Evolutionary conservation across 2,329 filamentous ascomycete genomes (phyloP).

Genomic region (Fusarium secorum): DNA sequence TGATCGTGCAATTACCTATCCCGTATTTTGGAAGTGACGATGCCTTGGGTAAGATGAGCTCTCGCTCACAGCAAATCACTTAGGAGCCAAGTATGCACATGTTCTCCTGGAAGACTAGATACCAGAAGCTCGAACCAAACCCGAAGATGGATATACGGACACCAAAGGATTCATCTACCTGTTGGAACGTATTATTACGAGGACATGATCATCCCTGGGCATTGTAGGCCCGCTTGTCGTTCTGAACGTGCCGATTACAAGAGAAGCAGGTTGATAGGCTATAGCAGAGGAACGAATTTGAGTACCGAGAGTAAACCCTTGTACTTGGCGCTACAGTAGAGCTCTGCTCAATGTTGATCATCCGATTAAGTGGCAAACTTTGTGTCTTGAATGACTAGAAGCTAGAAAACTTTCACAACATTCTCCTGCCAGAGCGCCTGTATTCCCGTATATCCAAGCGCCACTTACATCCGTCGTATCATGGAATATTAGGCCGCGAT

Average conservation of each 20-base stretch:
- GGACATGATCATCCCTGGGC: neutral
- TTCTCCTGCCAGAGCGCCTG: neutral
- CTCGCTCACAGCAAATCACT: neutral
- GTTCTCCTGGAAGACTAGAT: neutral
- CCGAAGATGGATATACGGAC: neutral
- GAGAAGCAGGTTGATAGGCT: neutral
- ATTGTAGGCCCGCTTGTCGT: neutral
- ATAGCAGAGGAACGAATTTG: neutral
- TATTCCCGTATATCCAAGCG: neutral
- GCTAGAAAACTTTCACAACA: neutral
- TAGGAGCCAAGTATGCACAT: neutral
- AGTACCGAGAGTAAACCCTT: neutral
- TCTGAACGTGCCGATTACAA: neutral
- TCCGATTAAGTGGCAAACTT: neutral
- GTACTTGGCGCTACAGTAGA: neutral
- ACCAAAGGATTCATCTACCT: neutral
- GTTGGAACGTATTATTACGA: neutral
- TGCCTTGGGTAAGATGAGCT: neutral
- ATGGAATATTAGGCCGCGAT: fast-evolving
- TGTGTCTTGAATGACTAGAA: neutral
- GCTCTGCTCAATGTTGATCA: neutral
- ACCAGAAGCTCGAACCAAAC: neutral
- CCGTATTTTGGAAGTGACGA: neutral
- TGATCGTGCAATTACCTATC: neutral
- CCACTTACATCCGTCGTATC: neutral